Evolutionary conservation across 495 filamentous ascomycete genomes (phyloP).

Genomic region (Daldinia concentrica): DNA sequence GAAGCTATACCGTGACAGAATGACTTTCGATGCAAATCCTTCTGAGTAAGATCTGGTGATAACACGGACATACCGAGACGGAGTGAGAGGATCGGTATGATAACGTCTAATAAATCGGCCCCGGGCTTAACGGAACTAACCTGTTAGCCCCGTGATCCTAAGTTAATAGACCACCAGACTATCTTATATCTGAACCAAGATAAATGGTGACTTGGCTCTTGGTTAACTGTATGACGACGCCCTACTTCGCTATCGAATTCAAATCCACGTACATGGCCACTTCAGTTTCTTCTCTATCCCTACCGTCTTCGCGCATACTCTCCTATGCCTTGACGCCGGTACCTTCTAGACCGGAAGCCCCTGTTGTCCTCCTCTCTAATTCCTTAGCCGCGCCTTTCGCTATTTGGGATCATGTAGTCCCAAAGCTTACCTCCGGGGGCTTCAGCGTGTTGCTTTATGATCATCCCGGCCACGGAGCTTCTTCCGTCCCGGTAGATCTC

Average conservation of each 20-base stretch:
- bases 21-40: background rate
- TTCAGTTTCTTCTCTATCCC: background rate
- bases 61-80: background rate
- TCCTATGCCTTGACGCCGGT: background rate
- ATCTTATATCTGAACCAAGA: background rate
- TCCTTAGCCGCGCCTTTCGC: background rate
- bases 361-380: background rate
- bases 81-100: background rate
- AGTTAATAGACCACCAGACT: background rate
- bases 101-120: background rate
- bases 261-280: background rate
- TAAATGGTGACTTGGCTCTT: background rate
- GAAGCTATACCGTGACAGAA: background rate
- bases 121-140: background rate
- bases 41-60: background rate
- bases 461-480: conserved; percentile 48
- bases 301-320: background rate
- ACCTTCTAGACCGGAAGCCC: background rate
- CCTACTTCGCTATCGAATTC: background rate
- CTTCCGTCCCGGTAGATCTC: conserved; percentile 38
- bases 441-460: conserved; percentile 48
- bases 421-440: conserved; percentile 34
- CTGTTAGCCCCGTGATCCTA: background rate
- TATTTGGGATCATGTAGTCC: conserved; percentile 17
- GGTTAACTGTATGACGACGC: background rate